Conservation (phyloP, 495 filamentous ascomycete species). For the Bacidia rubella region DNA sequence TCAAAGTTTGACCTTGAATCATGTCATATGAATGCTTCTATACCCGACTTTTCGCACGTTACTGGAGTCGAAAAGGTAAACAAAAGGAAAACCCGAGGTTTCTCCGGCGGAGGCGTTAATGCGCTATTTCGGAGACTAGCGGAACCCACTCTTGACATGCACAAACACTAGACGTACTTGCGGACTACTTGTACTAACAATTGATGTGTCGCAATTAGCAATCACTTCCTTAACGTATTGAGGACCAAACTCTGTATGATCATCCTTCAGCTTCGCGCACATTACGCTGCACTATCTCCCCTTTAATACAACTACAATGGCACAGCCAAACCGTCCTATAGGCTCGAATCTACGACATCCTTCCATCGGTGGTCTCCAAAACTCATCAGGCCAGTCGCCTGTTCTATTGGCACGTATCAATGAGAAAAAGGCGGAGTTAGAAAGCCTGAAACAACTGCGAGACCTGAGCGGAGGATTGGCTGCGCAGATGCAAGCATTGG, state of each 20-base stretch:
- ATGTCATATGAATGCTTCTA: not conserved
- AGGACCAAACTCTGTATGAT: not conserved
- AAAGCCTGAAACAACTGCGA: conserved; percentile 73
- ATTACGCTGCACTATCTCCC: not conserved
- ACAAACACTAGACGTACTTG: too few relatives aligned
- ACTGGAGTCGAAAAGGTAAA: not conserved
- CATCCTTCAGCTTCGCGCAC: not conserved
- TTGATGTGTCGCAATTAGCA: too few relatives aligned
- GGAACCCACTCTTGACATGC: not conserved
- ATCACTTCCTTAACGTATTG: too few relatives aligned
- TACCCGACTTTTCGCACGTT: not conserved
- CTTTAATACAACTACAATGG: conserved; percentile 27
- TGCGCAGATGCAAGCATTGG: conserved; percentile 78
- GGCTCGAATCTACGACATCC: conserved; percentile 49
- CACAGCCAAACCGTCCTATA: conserved; percentile 44
- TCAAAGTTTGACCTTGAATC: not conserved
- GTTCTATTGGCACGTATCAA: conserved; percentile 74
- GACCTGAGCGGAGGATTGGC: conserved; percentile 81
- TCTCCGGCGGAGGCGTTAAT: not conserved
- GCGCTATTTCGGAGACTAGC: not conserved
- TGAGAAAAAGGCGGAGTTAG: conserved; percentile 86
- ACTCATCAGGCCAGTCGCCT: conserved; percentile 46
- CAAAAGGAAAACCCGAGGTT: not conserved
- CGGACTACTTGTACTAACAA: too few relatives aligned
- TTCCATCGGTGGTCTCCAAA: conserved; percentile 32